Base-by-base conservation (phyloP, 2,329 filamentous ascomycete genomes). In the Fusarium begoniae region DNA sequence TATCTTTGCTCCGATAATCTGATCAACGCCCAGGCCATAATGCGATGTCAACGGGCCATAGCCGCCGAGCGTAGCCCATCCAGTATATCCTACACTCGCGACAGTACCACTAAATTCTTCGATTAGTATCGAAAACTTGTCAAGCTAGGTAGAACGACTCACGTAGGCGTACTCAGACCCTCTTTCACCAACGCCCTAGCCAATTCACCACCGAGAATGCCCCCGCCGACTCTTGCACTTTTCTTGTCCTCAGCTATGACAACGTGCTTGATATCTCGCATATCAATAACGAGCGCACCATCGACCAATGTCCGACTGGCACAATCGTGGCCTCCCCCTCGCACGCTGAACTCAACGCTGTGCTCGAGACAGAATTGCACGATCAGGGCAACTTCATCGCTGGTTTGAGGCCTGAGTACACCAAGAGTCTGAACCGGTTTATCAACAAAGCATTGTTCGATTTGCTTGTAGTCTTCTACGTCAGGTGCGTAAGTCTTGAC, bases 401-500 rank as follows among this genome's bases (percentile, higher is more conserved):
- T 28, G 1, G 12, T 58, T 5, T 66, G 60, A 3, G 67, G 70
- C 6, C 26, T 60, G 8, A 60, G 30, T 4, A 69, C 30, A 2
- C 59, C 63, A 2, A 66, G 24, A 3, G 66, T 70, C 4, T 66
- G 37, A 2, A 44, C 20, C 0, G 80, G 3, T 3, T 51, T 53
- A 5, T 69, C 26, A 6, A 69, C 26, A 11, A 69, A 69, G 2
- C 57, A 69, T 32, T 56, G 50, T 9, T 69, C 30, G 2, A 53
- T 9, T 5, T 54, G 17, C 9, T 57, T 54, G 6, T 65, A 70
- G 35, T 20, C 47, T 9, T 30, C 5, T 7, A 10, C 86, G 78
- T 24, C 17, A 6, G 55, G 38, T 0, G 18, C 0, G 5, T 55
- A 63, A 0, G 28, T 1, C 1, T 50, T 69, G 1, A 37, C 47